Percentiles rank a stretch among this genome's conserved stretches.
phyloP scores from a whole-genome alignment of 768 basidiomycete genomes.

The Hemileccinum impolitum region DNA sequence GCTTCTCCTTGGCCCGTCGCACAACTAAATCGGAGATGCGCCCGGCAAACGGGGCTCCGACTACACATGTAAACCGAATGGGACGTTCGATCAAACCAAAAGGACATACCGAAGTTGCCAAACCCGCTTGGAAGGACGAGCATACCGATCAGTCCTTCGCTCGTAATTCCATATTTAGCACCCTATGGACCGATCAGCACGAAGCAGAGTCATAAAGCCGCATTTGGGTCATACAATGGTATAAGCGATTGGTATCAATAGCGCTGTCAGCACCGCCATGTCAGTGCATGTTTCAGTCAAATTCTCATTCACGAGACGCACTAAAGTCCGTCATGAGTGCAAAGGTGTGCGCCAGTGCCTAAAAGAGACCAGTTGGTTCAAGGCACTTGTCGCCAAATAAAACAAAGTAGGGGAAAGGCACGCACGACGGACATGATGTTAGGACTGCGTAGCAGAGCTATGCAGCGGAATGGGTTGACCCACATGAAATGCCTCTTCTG shows the following conservation, averaged over 20 bases:
- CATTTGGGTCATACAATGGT: constrained; percentile 48
- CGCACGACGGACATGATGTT: constrained; percentile 54
- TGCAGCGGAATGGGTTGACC: constrained; percentile 56
- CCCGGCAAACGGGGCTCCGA: constrained; percentile 59
- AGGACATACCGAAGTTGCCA: constrained; percentile 21
- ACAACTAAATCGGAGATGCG: constrained; percentile 55
- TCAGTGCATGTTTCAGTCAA: neutral
- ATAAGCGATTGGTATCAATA: constrained; percentile 61
- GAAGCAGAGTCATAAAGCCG: neutral
- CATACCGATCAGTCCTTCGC: constrained; percentile 21
- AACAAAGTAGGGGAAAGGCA: constrained; percentile 3
- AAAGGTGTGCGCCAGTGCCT: constrained; percentile 40
- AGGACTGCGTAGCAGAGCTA: constrained; percentile 54
- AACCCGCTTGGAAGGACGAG: constrained; percentile 27
- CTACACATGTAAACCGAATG: constrained; percentile 29
- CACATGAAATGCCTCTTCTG: constrained; percentile 35
- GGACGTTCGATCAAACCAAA: neutral
- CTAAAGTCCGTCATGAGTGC: constrained; percentile 27
- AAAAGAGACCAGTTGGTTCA: constrained; percentile 5
- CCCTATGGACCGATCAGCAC: constrained; percentile 40
- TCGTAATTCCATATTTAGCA: constrained; percentile 25
- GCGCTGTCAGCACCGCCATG: constrained; percentile 16
- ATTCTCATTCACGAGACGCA: constrained; percentile 27
- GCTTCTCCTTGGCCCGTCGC: constrained; percentile 43
- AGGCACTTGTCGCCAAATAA: no score